phyloP scores from a whole-genome alignment of 257 asterid species.

The Schizonepeta tenuifolia region DNA sequence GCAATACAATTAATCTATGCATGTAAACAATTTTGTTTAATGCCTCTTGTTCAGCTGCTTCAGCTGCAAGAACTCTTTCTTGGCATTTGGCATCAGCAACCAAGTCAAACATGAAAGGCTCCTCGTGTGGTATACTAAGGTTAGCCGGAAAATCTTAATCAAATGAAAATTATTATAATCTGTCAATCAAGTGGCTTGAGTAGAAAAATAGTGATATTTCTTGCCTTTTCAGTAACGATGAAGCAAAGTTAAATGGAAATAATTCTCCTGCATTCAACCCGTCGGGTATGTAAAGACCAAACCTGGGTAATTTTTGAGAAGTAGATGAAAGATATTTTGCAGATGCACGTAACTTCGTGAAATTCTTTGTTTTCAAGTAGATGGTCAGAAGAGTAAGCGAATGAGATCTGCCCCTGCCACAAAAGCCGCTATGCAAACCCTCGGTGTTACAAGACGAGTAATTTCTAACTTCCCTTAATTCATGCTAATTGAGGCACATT shows the following conservation, averaged over 20 bases:
- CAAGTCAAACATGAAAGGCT: conserved; percentile 79
- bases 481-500: background rate
- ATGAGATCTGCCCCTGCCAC: conserved; percentile 67
- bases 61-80: conserved; percentile 82
- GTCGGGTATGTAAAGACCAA: conserved; percentile 46
- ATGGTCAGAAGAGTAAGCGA: conserved; percentile 50
- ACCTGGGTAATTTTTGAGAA: background rate
- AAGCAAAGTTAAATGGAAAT: conserved; percentile 49
- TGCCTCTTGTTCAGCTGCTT: conserved; percentile 53
- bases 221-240: conserved; percentile 59
- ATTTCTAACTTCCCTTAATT: conserved; percentile 28
- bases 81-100: conserved; percentile 99
- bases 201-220: conserved; percentile 34
- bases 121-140: conserved; percentile 65
- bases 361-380: conserved; percentile 39
- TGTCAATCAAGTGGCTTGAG: conserved; percentile 26
- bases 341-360: conserved; percentile 20
- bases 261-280: conserved; percentile 48
- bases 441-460: conserved; percentile 75
- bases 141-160: conserved; percentile 38
- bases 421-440: conserved; percentile 67
- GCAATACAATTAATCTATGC: background rate
- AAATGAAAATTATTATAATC: conserved; percentile 1
- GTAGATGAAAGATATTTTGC: conserved; percentile 5
- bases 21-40: conserved; percentile 1